Percentiles rank a stretch among this genome's conserved stretches.
Evolutionary conservation across 2,329 filamentous ascomycete genomes (phyloP).

Genomic region (Septoria petroselini): DNA sequence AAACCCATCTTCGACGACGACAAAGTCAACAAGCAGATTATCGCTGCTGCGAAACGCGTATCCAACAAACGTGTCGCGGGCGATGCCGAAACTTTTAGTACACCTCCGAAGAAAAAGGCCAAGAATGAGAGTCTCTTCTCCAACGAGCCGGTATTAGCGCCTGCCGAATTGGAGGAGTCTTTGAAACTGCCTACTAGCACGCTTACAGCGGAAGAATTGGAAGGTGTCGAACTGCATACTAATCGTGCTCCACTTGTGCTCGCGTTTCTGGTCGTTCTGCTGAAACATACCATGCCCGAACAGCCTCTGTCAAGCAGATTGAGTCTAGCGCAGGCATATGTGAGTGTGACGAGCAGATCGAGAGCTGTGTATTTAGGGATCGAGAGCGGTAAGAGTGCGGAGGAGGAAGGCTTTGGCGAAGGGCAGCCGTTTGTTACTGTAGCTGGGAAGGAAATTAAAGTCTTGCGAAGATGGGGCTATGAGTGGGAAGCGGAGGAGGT

Average conservation of each 20-base stretch:
- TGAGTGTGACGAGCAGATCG: slow-evolving; percentile 73
- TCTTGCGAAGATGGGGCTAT: slow-evolving; percentile 76
- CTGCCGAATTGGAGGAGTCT: slow-evolving; percentile 61
- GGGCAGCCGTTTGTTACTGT: slow-evolving; percentile 72
- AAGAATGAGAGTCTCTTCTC: slow-evolving; percentile 32
- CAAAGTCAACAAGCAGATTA: slow-evolving; percentile 56
- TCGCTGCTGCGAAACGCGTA: slow-evolving; percentile 56
- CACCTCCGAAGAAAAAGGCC: slow-evolving; percentile 41
- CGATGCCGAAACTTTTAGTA: slow-evolving; percentile 31
- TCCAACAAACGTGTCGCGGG: slow-evolving; percentile 53
- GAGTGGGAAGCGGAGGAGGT: slow-evolving; percentile 47
- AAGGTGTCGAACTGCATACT: slow-evolving; percentile 60
- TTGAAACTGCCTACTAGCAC: slow-evolving; percentile 57
- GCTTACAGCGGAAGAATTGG: slow-evolving; percentile 59
- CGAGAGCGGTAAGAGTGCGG: slow-evolving; percentile 61
- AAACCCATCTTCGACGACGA: slow-evolving; percentile 50
- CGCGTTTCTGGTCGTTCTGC: slow-evolving; percentile 70
- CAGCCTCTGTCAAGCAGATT: slow-evolving; percentile 81
- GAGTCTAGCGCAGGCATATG: slow-evolving; percentile 78
- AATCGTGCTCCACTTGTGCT: slow-evolving; percentile 80
- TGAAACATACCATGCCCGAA: slow-evolving; percentile 79
- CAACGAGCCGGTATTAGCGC: slow-evolving; percentile 36
- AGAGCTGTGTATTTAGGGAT: slow-evolving; percentile 75
- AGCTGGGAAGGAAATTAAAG: slow-evolving; percentile 69
- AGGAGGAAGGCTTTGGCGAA: slow-evolving; percentile 68